These are phyloP conservation scores for Blepharisma undulans DNA, from an alignment of 169 alveolate genomes.

Conservation along the genomic window DNA sequence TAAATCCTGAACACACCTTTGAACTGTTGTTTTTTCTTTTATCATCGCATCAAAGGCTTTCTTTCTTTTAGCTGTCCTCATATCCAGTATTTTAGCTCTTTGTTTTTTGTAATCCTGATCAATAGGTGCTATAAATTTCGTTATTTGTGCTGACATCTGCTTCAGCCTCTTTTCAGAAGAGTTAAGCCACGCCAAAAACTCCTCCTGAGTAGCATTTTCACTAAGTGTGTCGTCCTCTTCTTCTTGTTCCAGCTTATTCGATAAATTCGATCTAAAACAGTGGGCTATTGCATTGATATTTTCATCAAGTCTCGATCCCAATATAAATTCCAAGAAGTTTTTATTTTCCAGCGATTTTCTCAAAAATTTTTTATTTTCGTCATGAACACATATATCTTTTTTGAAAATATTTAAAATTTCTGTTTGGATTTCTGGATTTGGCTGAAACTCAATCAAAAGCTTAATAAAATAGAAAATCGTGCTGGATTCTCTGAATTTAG, in stretches of 20 bases:
- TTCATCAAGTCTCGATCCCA: conserved; percentile 3
- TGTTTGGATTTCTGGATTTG: not conserved
- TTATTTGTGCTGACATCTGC: not conserved
- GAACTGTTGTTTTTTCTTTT: conserved; percentile 20
- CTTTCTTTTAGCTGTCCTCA: conserved; percentile 1
- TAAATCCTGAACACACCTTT: conserved; percentile 10
- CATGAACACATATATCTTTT: conserved; percentile 32
- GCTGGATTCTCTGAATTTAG: conserved; percentile 33
- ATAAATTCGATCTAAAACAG: conserved; percentile 1
- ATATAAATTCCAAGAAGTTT: conserved; percentile 13
- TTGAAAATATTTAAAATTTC: not conserved
- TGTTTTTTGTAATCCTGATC: conserved; percentile 11
- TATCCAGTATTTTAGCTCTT: not conserved
- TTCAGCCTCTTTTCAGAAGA: not conserved
- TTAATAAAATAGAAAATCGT: conserved; percentile 13
- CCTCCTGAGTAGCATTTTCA: conserved; percentile 14
- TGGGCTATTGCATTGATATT: conserved; percentile 22
- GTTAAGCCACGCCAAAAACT: conserved; percentile 19
- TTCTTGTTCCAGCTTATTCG: conserved; percentile 1
- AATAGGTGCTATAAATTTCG: not conserved
- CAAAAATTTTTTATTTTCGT: conserved; percentile 28
- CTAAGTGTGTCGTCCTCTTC: not conserved
- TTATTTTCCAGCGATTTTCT: conserved; percentile 16
- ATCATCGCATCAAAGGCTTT: conserved; percentile 24
- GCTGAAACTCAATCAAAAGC: conserved; percentile 18